Evolutionary conservation across 129 eudicot species (phyloP).

Genomic region (Daucus carota): DH1_v3.0 NC_030382.2:11909501-11910000

Average conservation of each 20-base stretch:
- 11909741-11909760: conserved; percentile 20
- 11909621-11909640: not conserved
- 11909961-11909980: not conserved
- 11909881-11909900: conserved; percentile 44
- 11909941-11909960: not conserved
- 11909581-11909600: not conserved
- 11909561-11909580: not conserved
- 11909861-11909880: conserved; percentile 62
- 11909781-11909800: conserved; percentile 86
- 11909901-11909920: not conserved
- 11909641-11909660: not conserved
- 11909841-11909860: conserved; percentile 42
- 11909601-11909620: not conserved
- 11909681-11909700: conserved; percentile 95
- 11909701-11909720: conserved; percentile 85
- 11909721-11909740: conserved; percentile 21
- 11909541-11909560: not conserved
- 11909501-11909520: not conserved
- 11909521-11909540: too few relatives aligned
- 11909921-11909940: not conserved
- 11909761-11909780: conserved; percentile 39
- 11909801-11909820: conserved; percentile 90
- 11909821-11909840: conserved; percentile 59
- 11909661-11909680: conserved; percentile 47
- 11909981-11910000: not conserved